Conservation (phyloP, 140 eudicot genomes). For the Ambrosia hybrid region DNA sequence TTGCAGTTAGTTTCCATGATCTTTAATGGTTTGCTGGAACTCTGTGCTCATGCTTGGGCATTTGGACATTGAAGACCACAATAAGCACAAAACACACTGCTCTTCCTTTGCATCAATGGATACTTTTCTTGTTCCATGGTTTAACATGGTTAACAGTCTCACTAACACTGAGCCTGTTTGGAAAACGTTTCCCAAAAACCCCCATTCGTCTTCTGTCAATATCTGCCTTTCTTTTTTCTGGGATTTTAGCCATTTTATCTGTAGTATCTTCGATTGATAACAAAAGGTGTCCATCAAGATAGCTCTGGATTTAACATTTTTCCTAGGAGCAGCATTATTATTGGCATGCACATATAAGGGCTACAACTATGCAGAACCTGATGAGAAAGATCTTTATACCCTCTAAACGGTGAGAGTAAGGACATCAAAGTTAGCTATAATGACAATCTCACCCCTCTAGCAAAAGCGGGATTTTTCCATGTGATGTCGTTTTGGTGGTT, state of each 20-base stretch:
- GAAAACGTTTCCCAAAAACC: constrained; percentile 46
- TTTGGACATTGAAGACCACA: constrained; percentile 57
- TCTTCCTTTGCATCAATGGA: constrained; percentile 72
- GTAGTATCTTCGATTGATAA: constrained; percentile 35
- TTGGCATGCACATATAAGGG: constrained; percentile 72
- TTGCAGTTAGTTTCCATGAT: constrained; percentile 56
- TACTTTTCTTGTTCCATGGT: constrained; percentile 60
- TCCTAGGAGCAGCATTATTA: constrained; percentile 67
- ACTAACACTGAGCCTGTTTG: constrained; percentile 58
- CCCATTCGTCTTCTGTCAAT: constrained; percentile 54
- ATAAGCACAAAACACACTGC: constrained; percentile 35
- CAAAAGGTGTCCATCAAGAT: constrained; percentile 47
- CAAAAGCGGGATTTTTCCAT: constrained; percentile 66
- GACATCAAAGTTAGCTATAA: constrained; percentile 33
- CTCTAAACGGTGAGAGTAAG: constrained; percentile 45
- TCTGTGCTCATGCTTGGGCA: constrained; percentile 48
- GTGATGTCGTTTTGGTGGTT: constrained; percentile 90
- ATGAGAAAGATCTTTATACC: constrained; percentile 39
- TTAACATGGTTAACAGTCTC: constrained; percentile 64
- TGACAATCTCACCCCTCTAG: constrained; percentile 58
- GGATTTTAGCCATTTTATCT: constrained; percentile 45
- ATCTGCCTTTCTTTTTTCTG: constrained; percentile 52
- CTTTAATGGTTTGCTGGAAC: constrained; percentile 66
- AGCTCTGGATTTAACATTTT: constrained; percentile 53
- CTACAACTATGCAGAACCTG: constrained; percentile 41